Base-by-base conservation (phyloP, 192 early-diverging fungal species). In the Dimargaris cristalligena region DNA sequence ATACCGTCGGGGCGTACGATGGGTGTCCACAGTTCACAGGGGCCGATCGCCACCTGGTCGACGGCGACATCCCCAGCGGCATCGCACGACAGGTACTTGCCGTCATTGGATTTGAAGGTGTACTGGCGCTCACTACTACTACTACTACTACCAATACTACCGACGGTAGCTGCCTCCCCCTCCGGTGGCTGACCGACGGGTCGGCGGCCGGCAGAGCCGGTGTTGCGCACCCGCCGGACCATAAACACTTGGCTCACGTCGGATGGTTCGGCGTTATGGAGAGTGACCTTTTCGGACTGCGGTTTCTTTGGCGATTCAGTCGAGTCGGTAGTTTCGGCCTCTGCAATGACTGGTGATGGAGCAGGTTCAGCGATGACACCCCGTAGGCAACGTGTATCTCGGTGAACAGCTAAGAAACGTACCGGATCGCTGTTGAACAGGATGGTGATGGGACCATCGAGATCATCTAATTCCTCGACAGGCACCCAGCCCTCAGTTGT, bases 341-440 rank as follows among this genome's bases (percentile, higher is more conserved):
- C n/a, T n/a, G n/a, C n/a, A 52, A 52, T 16, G n/a, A 29, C 23
- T 52, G 22, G 1, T n/a, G 16, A n/a, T 16, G 16, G 4, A 28
- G 22, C 26, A 28, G 22, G 14, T 52, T 28, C 16, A 25, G 51
- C 51, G 23, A 22, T 28, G 23, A 28, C 23, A 14, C 23, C 51
- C 29, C 29, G 4, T 9, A 52, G n/a, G 14, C 14, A 2, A 2
- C 29, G 23, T 28, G 16, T 16, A 28, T 52, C 51, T 28, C 14
- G 14, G 26, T 28, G 23, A 22, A 29, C 51, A 4, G 29, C 51
- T 29, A 52, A 2, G 26, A n/a, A 52, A 9, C 51, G 51, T 18
- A 52, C 51, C 2, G 51, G 51, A 16, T 52, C n/a, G 22, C 51
- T 52, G 51, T 52, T 8, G 26, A 52, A 52, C 16, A 52, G 29